Base-by-base conservation (phyloP, 108 stramenopile species). In the Fistulifera pelliculosa region DNA sequence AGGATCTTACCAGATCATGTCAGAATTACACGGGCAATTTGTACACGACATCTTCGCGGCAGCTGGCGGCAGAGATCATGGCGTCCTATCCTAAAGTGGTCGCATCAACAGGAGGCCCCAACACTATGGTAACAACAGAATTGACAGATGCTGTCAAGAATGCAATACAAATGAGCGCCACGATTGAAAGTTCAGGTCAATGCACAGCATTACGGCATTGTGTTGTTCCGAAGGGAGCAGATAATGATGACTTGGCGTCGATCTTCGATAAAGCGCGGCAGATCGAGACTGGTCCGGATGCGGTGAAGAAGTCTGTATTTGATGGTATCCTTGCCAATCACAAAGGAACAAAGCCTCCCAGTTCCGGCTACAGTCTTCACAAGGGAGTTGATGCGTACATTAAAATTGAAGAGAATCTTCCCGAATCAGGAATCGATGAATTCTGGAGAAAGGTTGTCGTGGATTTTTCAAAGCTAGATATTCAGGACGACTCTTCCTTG, bases 81-180 rank as follows among this genome's bases (percentile, higher is more conserved):
- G 55, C 62, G 8, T 62, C 60, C 8, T 83, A 86, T 64, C 71
- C 71, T 12, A 84, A 86, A 48, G 81, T 82, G 18, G 58, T 93
- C 19, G 74, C 84, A 44, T 78, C 76, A 13, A 93, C 91, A 1
- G 91, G 91, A 31, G 91, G 91, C n/a, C 91, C 91, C 12, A 93
- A 93, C 64, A 93, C 91, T 2, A 54, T 93, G 47, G 56, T 88
- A 16, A 65, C 80, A 6, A 63, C 71, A 19, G 38, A 54, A 28
- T 8, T 18, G 2, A 17, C 25, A 8, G 53, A 38, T 18, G 27
- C 53, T 31, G 27, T 54, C 27, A 38, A 38, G 28, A n/a, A 31
- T 2, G 90, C 90, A 10, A 77, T 87, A 31, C 58, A 82, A 1
- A 78, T 75, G 68, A 78, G 76, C 47, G 86, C 86, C 2, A 64